Evolutionary conservation across 371 early-diverging fungal genomes (phyloP).

Genomic region (Mucor ambiguus): DNA sequence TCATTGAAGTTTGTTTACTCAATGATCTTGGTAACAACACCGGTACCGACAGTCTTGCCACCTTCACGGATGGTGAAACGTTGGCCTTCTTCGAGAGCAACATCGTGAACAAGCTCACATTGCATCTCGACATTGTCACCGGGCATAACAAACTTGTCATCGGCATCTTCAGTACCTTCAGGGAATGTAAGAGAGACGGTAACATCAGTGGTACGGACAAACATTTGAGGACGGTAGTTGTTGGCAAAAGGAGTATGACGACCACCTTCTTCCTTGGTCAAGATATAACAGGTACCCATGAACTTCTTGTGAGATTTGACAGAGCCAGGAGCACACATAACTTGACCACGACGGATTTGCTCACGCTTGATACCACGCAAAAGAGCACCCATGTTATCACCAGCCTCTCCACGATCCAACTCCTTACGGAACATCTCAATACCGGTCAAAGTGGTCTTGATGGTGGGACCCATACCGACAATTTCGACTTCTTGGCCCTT

Average conservation of each 20-base stretch:
- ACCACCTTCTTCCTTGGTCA: conserved; percentile 98
- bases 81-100: conserved; percentile 92
- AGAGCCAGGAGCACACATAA: conserved; percentile 89
- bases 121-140: conserved; percentile 92
- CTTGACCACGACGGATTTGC: conserved; percentile 93
- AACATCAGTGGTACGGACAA: conserved; percentile 93
- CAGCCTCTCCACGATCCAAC: conserved; percentile 96
- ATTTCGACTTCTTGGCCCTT: conserved; percentile 97
- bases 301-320: conserved; percentile 95
- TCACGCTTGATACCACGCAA: conserved; percentile 98
- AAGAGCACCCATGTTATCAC: conserved; percentile 98
- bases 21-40: conserved; percentile 57
- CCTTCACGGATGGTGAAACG: conserved; percentile 98
- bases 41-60: conserved; percentile 97
- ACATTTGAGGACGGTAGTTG: conserved; percentile 98
- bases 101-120: conserved; percentile 78
- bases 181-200: conserved; percentile 88
- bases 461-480: conserved; percentile 88
- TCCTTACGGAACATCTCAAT: conserved; percentile 99
- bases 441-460: conserved; percentile 94
- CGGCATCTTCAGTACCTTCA: conserved; percentile 79
- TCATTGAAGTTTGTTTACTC: conserved; percentile 27
- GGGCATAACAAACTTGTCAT: conserved; percentile 97
- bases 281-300: conserved; percentile 88
- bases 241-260: conserved; percentile 96